Conservation (phyloP, 345 rosid genomes). For the Dipteronia dyeriana region DNA sequence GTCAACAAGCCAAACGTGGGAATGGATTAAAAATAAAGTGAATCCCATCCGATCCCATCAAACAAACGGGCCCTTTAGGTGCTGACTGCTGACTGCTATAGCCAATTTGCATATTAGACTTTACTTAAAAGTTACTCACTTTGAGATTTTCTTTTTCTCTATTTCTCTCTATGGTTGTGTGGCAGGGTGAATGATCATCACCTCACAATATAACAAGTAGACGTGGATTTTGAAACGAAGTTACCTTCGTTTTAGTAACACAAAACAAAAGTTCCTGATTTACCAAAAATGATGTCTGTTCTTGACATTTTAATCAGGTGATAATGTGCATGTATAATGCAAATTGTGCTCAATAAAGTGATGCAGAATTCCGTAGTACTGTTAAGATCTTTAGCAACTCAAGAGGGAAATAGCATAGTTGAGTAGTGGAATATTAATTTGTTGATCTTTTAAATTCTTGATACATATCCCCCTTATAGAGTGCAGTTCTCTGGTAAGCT, state of each 20-base stretch:
- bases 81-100: not conserved
- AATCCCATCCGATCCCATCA: no score
- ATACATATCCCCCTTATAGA: not conserved
- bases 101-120: not conserved
- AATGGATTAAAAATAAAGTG: no score
- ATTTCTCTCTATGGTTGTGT: not conserved
- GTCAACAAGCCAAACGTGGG: no score
- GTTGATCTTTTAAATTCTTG: not conserved
- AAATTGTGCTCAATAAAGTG: no score
- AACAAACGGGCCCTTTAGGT: not conserved
- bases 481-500: not conserved
- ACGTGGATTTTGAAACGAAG: not conserved
- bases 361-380: no score
- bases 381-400: no score
- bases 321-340: not conserved
- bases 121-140: not conserved
- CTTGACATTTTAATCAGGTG: not conserved
- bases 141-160: not conserved
- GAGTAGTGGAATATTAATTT: not conserved
- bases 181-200: no score
- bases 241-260: not conserved
- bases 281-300: not conserved
- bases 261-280: not conserved
- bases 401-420: not conserved
- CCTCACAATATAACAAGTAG: no score